phyloP scores from a whole-genome alignment of 495 filamentous ascomycete genomes.

The Parathielavia appendiculata region DNA sequence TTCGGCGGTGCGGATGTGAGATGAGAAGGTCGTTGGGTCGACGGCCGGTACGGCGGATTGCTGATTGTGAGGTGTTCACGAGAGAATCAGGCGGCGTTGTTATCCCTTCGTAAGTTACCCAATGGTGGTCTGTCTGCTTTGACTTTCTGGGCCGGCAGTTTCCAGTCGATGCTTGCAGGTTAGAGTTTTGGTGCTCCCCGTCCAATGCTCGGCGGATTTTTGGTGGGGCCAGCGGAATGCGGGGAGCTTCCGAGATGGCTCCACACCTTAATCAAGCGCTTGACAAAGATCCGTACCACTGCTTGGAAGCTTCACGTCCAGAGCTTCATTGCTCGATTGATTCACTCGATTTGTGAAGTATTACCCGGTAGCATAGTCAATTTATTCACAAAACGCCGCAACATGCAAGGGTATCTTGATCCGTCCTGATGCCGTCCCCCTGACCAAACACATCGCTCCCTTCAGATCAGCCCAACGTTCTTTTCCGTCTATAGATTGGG shows the following conservation, averaged over 20 bases:
- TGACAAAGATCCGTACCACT: no score
- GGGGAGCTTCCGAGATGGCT: slow-evolving; percentile 12
- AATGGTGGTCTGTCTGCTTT: no score
- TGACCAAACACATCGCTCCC: slow-evolving; percentile 15
- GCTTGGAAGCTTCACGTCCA: no score
- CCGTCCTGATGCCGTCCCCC: slow-evolving; percentile 20
- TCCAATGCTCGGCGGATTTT: slow-evolving; percentile 6
- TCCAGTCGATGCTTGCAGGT: neutral
- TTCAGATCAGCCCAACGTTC: neutral
- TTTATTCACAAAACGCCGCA: neutral
- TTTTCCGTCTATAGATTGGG: slow-evolving; percentile 41
- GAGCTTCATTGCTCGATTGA: no score
- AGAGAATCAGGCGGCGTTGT: no score
- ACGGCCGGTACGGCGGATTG: no score
- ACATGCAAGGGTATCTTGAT: slow-evolving; percentile 23
- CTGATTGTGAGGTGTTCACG: no score
- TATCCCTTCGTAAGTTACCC: neutral
- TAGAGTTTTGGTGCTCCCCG: slow-evolving; percentile 18
- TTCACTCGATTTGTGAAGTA: no score
- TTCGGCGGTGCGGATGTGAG: neutral
- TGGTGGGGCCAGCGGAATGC: slow-evolving; percentile 23
- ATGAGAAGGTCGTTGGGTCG: neutral
- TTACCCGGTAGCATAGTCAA: neutral
- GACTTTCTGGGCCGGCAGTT: neutral
- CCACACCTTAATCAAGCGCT: neutral